Evolutionary conservation across 352 stramenopile genomes (phyloP), one percentile per base, ranked within the genome.

Genomic region (Thalassiosira hispida): DNA sequence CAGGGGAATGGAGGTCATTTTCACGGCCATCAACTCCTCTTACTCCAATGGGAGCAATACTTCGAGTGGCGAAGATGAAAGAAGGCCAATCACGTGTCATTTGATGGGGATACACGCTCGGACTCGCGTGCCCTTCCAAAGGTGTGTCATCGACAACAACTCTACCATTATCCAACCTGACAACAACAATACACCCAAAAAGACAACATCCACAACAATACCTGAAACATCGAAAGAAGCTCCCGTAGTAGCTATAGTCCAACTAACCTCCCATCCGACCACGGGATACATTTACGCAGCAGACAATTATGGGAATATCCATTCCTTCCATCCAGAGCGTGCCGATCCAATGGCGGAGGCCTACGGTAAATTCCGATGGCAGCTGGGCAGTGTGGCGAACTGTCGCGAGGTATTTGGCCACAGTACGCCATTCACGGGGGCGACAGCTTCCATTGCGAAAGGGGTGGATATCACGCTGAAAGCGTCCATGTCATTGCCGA

Each of bases 111-210:
- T 93, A 42, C 89, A 88, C 65, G 79, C 88, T 35, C 44, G 86
- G 29, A 91, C 86, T 9, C 71, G 84, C n/a, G 75, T 83, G 23
- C 49, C 85, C 3, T 92, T 91, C 71, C 86, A 92, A 75, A 88
- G 53, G 57, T 89, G 42, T 56, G 35, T 67, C 29, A 47, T 86
- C 16, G 18, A 18, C n/a, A 46, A 71, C 20, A n/a, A 42, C 44
- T 7, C 11, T 57, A 42, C n/a, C n/a, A n/a, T n/a, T 68, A 35
- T n/a, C 20, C 61, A n/a, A 7, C 49, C 4, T 12, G 18, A 22
- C 42, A 20, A 5, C 2, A 14, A 14, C 42, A 51, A 51, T 4
- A 18, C 42, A 51, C 18, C 42, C 18, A 46, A 49, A 40, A 67
- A 18, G 8, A 67, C 40, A 52, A 66, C 35, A 55, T 27, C 35